A percentile compares a stretch with the other conserved stretches of the same genome.
Conservation (phyloP, 371 early-diverging fungal genomes). For the Lichtheimia hyalospora region DNA sequence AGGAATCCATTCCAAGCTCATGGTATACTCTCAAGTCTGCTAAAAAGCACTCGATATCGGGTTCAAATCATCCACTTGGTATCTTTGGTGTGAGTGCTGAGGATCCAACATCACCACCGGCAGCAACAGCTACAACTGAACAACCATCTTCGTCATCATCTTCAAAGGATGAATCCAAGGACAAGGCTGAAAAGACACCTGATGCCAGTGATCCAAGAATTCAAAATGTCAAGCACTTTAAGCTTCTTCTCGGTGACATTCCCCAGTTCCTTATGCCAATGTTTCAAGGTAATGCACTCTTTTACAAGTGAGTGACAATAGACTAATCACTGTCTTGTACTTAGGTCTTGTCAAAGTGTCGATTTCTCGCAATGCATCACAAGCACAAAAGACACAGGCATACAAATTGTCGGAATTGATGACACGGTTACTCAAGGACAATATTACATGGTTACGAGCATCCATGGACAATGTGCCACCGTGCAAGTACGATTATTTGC, state of each 20-base stretch:
- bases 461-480: slow-evolving; percentile 24
- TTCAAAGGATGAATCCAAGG: slow-evolving; percentile 17
- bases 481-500: slow-evolving; percentile 58
- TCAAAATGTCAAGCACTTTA: slow-evolving; percentile 70
- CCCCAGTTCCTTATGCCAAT: slow-evolving; percentile 63
- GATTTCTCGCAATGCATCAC: slow-evolving; percentile 60
- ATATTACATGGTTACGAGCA: slow-evolving; percentile 48
- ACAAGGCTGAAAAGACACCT: slow-evolving; percentile 24
- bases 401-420: slow-evolving; percentile 59
- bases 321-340: not conserved
- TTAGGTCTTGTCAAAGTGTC: slow-evolving; percentile 69
- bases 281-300: slow-evolving; percentile 57
- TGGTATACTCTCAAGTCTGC: slow-evolving; percentile 62
- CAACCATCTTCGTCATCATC: slow-evolving; percentile 10
- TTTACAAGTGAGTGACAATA: not conserved
- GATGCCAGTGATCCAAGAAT: slow-evolving; percentile 62
- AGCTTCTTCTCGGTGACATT: slow-evolving; percentile 65
- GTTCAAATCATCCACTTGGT: slow-evolving; percentile 39
- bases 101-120: slow-evolving; percentile 14
- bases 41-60: slow-evolving; percentile 21
- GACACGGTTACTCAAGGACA: slow-evolving; percentile 51
- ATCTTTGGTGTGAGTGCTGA: slow-evolving; percentile 27
- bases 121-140: not conserved
- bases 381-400: slow-evolving; percentile 55
- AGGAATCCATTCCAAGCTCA: slow-evolving; percentile 59